These are phyloP conservation scores for Mortierella sp. DNA, from an alignment of 371 early-diverging fungal species.

Conservation along the genomic window DNA sequence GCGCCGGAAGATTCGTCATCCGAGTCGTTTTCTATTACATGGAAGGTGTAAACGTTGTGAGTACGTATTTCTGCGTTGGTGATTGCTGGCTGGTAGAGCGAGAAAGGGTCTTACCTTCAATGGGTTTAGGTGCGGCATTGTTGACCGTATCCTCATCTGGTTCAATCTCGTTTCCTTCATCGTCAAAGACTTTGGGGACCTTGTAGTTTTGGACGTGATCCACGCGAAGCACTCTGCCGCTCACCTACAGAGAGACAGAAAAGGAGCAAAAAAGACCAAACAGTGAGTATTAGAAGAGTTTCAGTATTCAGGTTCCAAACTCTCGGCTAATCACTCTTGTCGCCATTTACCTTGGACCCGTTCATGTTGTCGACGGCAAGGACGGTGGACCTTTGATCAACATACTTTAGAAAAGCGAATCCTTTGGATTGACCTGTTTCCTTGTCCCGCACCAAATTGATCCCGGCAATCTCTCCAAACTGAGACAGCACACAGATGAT, in stretches of 20 bases:
- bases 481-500: constrained; percentile 92
- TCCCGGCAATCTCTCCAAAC: constrained; percentile 92
- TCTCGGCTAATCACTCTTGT: not conserved
- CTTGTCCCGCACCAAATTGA: constrained; percentile 88
- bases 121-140: constrained; percentile 74
- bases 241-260: constrained; percentile 56
- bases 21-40: constrained; percentile 5
- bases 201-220: constrained; percentile 79
- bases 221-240: constrained; percentile 75
- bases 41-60: no score
- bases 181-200: constrained; percentile 60
- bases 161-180: constrained; percentile 57
- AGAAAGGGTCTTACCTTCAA: constrained; percentile 53
- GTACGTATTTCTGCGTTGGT: no score
- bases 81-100: no score
- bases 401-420: constrained; percentile 92
- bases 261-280: not conserved
- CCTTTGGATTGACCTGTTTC: constrained; percentile 90
- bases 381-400: constrained; percentile 91
- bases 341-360: constrained; percentile 71
- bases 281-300: no score
- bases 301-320: not conserved
- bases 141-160: constrained; percentile 53
- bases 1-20: constrained; percentile 47
- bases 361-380: constrained; percentile 96